Evolutionary conservation across 108 stramenopile genomes (phyloP).

Genomic region (Pseudonitzschia pungens): DNA sequence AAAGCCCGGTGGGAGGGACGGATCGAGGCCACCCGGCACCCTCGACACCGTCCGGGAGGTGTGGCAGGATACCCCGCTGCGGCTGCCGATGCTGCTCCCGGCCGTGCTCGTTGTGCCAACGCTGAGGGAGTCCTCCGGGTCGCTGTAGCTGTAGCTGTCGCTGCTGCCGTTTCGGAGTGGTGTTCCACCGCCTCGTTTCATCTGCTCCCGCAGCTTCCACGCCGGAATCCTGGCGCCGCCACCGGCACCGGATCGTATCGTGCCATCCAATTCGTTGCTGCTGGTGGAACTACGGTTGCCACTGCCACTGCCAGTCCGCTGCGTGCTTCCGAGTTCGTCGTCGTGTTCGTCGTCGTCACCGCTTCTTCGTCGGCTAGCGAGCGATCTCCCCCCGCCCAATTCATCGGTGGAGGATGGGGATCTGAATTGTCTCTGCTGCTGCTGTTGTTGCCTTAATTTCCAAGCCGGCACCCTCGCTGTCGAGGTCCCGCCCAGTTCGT

Average conservation of each 20-base stretch:
- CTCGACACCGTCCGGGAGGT: constrained; percentile 2
- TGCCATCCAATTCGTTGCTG: constrained; percentile 1
- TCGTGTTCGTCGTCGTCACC: not conserved
- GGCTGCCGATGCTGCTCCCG: not conserved
- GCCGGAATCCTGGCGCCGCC: constrained; percentile 3
- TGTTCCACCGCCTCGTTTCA: constrained; percentile 28
- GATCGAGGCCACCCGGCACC: constrained; percentile 20
- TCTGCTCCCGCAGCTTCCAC: constrained; percentile 36
- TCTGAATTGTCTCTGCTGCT: not conserved
- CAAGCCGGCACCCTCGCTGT: constrained; percentile 2
- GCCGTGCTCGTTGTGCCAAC: not conserved
- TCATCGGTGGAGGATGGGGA: not conserved
- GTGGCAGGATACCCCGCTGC: not conserved
- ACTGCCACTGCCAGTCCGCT: too few species aligned
- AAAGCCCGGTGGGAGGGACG: constrained; percentile 32
- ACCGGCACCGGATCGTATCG: not conserved
- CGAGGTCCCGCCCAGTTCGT: not conserved
- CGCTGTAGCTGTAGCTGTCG: not conserved
- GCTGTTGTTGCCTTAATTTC: constrained; percentile 11
- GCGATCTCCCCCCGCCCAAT: not conserved
- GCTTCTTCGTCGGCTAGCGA: not conserved
- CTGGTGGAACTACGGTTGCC: not conserved
- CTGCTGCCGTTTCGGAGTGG: not conserved
- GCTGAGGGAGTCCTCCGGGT: not conserved
- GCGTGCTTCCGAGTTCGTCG: not conserved